Percentiles rank a stretch among this genome's conserved stretches.
phyloP scores from a whole-genome alignment of 2,329 filamentous ascomycete genomes.

The Aspergillus sp. region DNA sequence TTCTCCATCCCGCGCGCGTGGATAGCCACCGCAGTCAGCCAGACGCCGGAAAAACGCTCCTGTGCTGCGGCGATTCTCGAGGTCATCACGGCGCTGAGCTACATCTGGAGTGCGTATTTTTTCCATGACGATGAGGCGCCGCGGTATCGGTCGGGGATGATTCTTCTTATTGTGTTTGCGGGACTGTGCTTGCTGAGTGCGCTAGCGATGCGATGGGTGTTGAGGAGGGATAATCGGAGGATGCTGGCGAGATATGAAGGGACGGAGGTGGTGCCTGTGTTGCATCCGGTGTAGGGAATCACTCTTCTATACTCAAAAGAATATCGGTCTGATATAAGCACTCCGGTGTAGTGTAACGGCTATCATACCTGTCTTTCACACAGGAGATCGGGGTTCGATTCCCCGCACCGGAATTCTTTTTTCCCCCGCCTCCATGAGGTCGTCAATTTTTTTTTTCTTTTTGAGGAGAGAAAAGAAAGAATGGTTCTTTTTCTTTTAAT shows the following conservation, averaged over 20 bases:
- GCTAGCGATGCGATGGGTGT: background rate
- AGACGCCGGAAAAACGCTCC: conserved; percentile 1
- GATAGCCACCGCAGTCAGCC: background rate
- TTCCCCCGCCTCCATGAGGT: too few species aligned
- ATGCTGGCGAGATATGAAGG: background rate
- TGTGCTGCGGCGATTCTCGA: conserved; percentile 1
- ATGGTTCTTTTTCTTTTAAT: too few species aligned
- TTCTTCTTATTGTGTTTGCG: background rate
- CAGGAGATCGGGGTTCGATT: conserved; percentile 12
- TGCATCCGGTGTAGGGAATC: background rate
- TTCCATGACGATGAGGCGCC: background rate
- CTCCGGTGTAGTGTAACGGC: conserved; percentile 10
- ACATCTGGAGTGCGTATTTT: conserved; percentile 1
- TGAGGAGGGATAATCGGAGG: conserved; percentile 1
- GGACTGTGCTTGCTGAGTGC: background rate
- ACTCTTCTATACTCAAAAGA: background rate
- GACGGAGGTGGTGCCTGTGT: background rate
- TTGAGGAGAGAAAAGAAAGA: too few species aligned
- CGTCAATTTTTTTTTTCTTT: too few species aligned
- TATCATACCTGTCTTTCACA: conserved; percentile 12
- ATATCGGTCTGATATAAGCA: background rate
- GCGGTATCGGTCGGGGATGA: background rate
- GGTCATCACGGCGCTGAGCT: background rate
- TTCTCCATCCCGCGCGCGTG: conserved; percentile 1
- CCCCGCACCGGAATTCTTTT: conserved; percentile 7